These are phyloP conservation scores for Medicago lupulina DNA, from an alignment of 306 rosid species.

Conservation along the genomic window DNA sequence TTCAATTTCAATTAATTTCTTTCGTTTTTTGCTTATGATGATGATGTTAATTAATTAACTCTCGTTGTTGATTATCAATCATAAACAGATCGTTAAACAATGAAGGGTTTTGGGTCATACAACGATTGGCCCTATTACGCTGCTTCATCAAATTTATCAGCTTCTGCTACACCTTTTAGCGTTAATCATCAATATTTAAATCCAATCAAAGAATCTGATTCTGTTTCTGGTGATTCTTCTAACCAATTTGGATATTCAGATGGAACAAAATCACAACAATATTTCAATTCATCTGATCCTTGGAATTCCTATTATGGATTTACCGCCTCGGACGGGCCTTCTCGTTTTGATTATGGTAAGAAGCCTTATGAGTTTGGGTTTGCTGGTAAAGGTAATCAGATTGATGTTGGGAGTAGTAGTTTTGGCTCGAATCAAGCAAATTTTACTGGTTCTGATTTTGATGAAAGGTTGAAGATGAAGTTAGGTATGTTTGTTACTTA, in stretches of 20 bases:
- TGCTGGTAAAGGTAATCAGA: conserved; percentile 44
- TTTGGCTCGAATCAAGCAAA: conserved; percentile 45
- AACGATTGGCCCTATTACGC: conserved; percentile 56
- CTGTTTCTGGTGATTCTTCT: background rate
- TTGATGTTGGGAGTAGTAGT: conserved; percentile 51
- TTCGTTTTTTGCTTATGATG: background rate
- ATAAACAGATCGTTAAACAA: conserved; percentile 45
- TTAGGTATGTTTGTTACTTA: conserved; percentile 51
- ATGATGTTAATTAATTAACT: background rate
- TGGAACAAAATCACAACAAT: conserved; percentile 50
- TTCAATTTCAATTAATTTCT: background rate
- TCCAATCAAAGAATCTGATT: background rate
- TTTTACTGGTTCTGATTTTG: conserved; percentile 35
- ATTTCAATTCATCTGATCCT: conserved; percentile 57
- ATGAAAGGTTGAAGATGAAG: conserved; percentile 48
- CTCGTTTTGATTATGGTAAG: conserved; percentile 36
- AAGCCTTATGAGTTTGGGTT: conserved; percentile 42
- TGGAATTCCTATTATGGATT: conserved; percentile 51
- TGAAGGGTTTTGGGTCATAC: conserved; percentile 64
- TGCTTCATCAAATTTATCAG: conserved; percentile 68
- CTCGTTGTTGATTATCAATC: conserved; percentile 23
- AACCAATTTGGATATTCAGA: conserved; percentile 15
- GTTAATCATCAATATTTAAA: conserved; percentile 47
- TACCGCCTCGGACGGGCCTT: conserved; percentile 44
- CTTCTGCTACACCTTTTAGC: conserved; percentile 83